Evolutionary conservation across 352 stramenopile genomes (phyloP).

Genomic region (Globisporangium echinulatum): DNA sequence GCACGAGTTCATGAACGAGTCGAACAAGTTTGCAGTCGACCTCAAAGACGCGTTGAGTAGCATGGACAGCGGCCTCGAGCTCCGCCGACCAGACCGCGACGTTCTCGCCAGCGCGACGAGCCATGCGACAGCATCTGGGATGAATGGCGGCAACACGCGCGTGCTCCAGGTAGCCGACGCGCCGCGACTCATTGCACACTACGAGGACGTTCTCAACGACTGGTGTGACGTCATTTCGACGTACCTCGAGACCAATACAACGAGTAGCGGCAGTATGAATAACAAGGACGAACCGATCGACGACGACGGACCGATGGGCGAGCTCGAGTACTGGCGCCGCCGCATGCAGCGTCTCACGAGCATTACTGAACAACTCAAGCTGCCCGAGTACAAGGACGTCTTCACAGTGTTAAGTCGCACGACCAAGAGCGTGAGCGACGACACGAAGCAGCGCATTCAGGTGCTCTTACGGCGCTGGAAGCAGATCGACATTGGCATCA

Average conservation of each 20-base stretch:
- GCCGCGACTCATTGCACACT: constrained; percentile 88
- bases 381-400: constrained; percentile 94
- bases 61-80: constrained; percentile 93
- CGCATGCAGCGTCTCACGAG: constrained; percentile 98
- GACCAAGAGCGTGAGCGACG: constrained; percentile 80
- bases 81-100: constrained; percentile 83
- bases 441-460: constrained; percentile 92
- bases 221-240: constrained; percentile 95
- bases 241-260: constrained; percentile 90
- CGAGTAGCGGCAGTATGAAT: constrained; percentile 37
- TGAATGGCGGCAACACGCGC: constrained; percentile 21
- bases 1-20: constrained; percentile 91
- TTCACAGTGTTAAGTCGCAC: constrained; percentile 88
- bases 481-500: constrained; percentile 98
- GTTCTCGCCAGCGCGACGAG: constrained; percentile 52
- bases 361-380: constrained; percentile 98
- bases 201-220: constrained; percentile 95
- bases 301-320: constrained; percentile 92
- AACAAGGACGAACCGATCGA: constrained; percentile 67
- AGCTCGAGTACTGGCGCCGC: constrained; percentile 96
- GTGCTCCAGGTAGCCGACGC: constrained; percentile 79
- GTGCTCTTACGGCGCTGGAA: constrained; percentile 94
- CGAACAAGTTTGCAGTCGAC: constrained; percentile 91
- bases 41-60: constrained; percentile 94
- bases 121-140: constrained; percentile 27